Evolutionary conservation across 2,329 filamentous ascomycete genomes (phyloP).

Genomic region (Talaromyces sp.): DNA sequence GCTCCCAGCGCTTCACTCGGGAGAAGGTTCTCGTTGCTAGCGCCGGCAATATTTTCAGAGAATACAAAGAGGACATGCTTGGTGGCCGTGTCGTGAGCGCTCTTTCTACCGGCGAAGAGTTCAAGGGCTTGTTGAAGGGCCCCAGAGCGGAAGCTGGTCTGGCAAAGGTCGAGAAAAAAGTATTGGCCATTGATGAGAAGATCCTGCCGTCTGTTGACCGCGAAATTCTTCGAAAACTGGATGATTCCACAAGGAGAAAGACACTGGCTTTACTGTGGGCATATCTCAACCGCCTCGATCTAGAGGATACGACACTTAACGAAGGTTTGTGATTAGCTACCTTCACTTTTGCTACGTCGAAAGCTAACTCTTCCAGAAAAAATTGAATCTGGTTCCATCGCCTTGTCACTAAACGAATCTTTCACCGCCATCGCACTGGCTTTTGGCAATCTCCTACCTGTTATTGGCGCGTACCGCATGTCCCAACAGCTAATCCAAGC

Average conservation of each 20-base stretch:
- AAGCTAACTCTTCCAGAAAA: constrained; percentile 54
- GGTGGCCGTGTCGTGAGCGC: constrained; percentile 74
- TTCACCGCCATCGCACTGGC: constrained; percentile 83
- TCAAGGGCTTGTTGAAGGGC: constrained; percentile 68
- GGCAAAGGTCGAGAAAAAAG: constrained; percentile 75
- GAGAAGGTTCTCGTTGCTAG: constrained; percentile 90
- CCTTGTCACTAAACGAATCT: constrained; percentile 76
- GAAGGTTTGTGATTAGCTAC: constrained; percentile 42
- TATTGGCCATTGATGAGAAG: constrained; percentile 57
- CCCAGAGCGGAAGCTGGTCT: constrained; percentile 75
- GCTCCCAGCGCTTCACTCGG: constrained; percentile 85
- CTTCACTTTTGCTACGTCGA: background rate
- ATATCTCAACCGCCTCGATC: constrained; percentile 81
- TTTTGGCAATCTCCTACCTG: constrained; percentile 75
- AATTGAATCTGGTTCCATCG: constrained; percentile 81
- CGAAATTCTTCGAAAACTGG: constrained; percentile 70
- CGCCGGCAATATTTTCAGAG: constrained; percentile 88
- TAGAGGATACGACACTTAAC: constrained; percentile 72
- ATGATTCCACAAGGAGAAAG: constrained; percentile 76
- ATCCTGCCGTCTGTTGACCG: constrained; percentile 65
- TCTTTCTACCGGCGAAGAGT: constrained; percentile 82
- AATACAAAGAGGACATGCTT: constrained; percentile 80
- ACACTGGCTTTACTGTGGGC: constrained; percentile 88
- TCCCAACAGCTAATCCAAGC: constrained; percentile 89
- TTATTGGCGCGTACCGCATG: constrained; percentile 74